Evolutionary conservation across 257 asterid species (phyloP).

Genomic region (Scutellaria galericulata): DNA sequence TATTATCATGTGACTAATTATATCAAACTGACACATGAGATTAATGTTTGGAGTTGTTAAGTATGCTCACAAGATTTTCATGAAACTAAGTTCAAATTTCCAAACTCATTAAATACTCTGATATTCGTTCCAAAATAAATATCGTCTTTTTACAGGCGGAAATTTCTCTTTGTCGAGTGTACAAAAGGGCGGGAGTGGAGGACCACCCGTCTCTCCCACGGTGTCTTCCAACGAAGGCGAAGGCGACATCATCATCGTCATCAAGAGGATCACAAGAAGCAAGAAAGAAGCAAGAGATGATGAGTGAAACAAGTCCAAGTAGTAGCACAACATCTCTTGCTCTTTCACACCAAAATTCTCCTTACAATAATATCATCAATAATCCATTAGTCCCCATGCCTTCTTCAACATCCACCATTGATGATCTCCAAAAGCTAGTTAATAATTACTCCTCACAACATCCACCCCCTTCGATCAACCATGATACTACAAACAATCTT

Average conservation of each 20-base stretch:
- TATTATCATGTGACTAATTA: too few species aligned
- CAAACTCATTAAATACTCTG: slow-evolving; percentile 16
- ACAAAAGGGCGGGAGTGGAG: slow-evolving; percentile 92
- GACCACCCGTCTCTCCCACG: slow-evolving; percentile 89
- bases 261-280: too few species aligned
- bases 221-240: slow-evolving; percentile 41
- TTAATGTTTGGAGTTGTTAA: slow-evolving; percentile 29
- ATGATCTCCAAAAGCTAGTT: slow-evolving; percentile 78
- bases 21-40: slow-evolving; percentile 37
- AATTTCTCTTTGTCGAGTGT: slow-evolving; percentile 90
- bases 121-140: too few species aligned
- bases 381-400: slow-evolving; percentile 43
- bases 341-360: slow-evolving; percentile 48
- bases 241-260: too few species aligned
- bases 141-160: slow-evolving; percentile 60
- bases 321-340: slow-evolving; percentile 57
- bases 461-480: slow-evolving; percentile 15
- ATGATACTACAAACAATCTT: slow-evolving; percentile 27
- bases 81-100: slow-evolving; percentile 26
- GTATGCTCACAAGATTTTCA: slow-evolving; percentile 33
- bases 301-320: slow-evolving; percentile 60
- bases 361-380: slow-evolving; percentile 27
- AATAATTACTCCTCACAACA: slow-evolving; percentile 45
- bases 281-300: neutral
- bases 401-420: slow-evolving; percentile 37